These are phyloP conservation scores for Malus asiatica DNA, from an alignment of 306 rosid species.

Conservation along the genomic window DNA sequence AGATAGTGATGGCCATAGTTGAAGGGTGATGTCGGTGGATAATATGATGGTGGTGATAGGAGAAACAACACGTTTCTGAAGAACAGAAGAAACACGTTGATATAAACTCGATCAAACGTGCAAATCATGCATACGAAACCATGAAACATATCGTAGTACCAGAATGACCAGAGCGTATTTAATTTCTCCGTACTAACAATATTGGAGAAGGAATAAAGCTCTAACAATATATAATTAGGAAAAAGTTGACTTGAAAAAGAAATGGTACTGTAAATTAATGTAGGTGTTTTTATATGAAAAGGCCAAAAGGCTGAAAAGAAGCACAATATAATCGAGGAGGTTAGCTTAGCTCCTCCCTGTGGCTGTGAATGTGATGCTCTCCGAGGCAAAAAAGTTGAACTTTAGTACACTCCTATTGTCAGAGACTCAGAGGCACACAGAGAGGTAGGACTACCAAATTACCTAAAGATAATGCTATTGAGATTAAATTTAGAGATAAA, in stretches of 20 bases:
- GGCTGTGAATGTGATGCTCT: slow-evolving; percentile 1
- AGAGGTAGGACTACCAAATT: not conserved
- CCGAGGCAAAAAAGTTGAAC: not conserved
- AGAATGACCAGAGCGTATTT: no score
- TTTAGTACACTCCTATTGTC: slow-evolving; percentile 8
- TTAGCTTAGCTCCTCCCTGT: not conserved
- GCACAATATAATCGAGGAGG: not conserved
- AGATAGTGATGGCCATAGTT: no score
- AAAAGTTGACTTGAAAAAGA: not conserved
- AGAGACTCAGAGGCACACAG: slow-evolving; percentile 10
- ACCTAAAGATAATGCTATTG: not conserved
- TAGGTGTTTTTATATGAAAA: not conserved
- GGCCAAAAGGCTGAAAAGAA: not conserved
- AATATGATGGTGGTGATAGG: no score
- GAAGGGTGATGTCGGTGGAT: fast-evolving
- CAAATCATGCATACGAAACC: no score
- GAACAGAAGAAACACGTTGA: no score
- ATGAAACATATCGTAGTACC: no score
- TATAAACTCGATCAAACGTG: no score
- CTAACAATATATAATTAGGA: not conserved
- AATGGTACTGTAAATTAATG: not conserved
- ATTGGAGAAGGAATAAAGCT: no score
- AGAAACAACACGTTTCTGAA: no score
- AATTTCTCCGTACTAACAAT: no score
- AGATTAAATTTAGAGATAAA: no score